A percentile compares a stretch with the other conserved stretches of the same genome.
Evolutionary conservation across 352 stramenopile genomes (phyloP).

Genomic region (Phytophthora colocasiae): DNA sequence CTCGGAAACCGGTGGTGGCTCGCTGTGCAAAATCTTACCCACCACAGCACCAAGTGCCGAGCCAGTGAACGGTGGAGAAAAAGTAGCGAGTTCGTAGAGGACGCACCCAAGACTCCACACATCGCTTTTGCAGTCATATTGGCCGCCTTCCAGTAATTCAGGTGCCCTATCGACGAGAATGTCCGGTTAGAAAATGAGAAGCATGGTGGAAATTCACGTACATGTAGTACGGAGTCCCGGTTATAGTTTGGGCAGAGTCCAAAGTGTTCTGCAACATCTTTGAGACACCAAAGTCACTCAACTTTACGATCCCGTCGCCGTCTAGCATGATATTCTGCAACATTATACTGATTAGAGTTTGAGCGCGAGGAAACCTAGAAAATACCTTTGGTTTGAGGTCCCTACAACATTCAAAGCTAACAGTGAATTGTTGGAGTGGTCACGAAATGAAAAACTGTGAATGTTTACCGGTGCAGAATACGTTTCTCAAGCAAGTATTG

Average conservation of each 20-base stretch:
- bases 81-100: slow-evolving; percentile 75
- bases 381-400: slow-evolving; percentile 66
- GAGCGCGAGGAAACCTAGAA: too few relatives aligned
- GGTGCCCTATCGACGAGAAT: slow-evolving; percentile 48
- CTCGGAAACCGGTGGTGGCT: slow-evolving; percentile 35
- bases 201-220: slow-evolving; percentile 24
- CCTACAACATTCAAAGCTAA: slow-evolving; percentile 24
- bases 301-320: slow-evolving; percentile 63
- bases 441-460: background rate
- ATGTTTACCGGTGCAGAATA: slow-evolving; percentile 66
- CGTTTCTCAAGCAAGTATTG: slow-evolving; percentile 64
- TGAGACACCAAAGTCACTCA: slow-evolving; percentile 79
- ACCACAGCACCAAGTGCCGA: slow-evolving; percentile 68
- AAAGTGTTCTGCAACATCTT: slow-evolving; percentile 50
- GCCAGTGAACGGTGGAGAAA: slow-evolving; percentile 66
- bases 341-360: background rate
- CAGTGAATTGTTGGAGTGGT: too few relatives aligned
- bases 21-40: slow-evolving; percentile 51
- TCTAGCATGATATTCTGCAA: slow-evolving; percentile 65
- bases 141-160: slow-evolving; percentile 69
- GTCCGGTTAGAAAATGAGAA: slow-evolving; percentile 6
- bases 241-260: slow-evolving; percentile 61
- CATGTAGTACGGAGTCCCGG: slow-evolving; percentile 83
- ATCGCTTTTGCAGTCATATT: slow-evolving; percentile 80
- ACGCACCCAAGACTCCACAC: slow-evolving; percentile 88